phyloP scores from a whole-genome alignment of 129 eudicot genomes.

The Cynara cardunculus region DNA sequence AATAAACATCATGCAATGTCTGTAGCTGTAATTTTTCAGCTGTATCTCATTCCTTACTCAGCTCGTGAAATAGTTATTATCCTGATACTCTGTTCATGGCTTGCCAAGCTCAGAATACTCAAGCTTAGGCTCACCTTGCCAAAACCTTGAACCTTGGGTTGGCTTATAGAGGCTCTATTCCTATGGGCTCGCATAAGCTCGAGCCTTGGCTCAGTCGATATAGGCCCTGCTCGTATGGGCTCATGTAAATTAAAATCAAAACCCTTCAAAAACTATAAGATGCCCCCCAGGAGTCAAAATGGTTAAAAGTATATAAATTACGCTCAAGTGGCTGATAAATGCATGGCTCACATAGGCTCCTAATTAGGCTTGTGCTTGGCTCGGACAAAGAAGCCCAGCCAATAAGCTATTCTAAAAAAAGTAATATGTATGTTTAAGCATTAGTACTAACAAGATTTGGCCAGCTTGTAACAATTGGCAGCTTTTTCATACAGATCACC shows the following conservation, averaged over 20 bases:
- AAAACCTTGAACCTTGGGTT: conserved; percentile 1
- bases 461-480: conserved; percentile 85
- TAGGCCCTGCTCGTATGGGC: neutral
- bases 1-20: neutral
- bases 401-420: neutral
- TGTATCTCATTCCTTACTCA: neutral
- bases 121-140: neutral
- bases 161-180: neutral
- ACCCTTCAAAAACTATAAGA: neutral
- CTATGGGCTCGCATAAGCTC: neutral
- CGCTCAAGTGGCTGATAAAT: neutral
- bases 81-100: conserved; percentile 14
- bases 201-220: neutral
- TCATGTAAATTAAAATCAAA: neutral
- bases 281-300: neutral
- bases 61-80: too few relatives aligned
- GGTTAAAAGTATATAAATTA: neutral
- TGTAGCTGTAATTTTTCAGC: neutral
- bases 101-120: neutral
- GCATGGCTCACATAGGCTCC: neutral
- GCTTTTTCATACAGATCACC: conserved; percentile 80
- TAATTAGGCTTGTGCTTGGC: conserved; percentile 7
- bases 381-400: neutral
- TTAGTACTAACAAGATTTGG: conserved; percentile 62
- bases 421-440: neutral